Percentiles rank a stretch among this genome's conserved stretches.
Evolutionary conservation across 2,329 filamentous ascomycete species (phyloP).

Genomic region (Aureobasidium subglaciale): DNA sequence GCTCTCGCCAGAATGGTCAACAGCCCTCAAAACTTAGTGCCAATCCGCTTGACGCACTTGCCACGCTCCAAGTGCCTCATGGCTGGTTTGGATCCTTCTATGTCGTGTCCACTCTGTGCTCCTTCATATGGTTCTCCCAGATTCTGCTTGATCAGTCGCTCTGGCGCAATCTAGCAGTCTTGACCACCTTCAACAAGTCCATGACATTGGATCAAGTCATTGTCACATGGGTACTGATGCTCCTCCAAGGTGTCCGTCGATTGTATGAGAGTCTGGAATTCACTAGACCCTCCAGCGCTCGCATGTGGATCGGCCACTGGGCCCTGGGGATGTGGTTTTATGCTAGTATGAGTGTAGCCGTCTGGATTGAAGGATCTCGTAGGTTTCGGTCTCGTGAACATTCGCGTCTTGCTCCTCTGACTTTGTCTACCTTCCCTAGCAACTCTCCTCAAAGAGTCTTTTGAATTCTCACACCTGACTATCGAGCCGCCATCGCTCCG

Average conservation of each 20-base stretch:
- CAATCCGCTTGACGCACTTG: constrained; percentile 38
- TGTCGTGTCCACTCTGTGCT: constrained; percentile 59
- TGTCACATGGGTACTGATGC: constrained; percentile 65
- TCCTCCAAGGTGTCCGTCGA: constrained; percentile 66
- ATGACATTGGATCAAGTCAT: constrained; percentile 58
- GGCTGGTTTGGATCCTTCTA: constrained; percentile 90
- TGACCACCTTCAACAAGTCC: constrained; percentile 26
- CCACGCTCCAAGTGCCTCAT: constrained; percentile 65
- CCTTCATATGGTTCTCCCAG: constrained; percentile 67
- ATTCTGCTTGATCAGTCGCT: constrained; percentile 48
- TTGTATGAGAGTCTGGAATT: constrained; percentile 67
- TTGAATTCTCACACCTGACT: constrained; percentile 31
- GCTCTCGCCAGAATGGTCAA: constrained; percentile 38
- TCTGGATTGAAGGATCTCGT: constrained; percentile 82
- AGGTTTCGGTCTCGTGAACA: constrained; percentile 26
- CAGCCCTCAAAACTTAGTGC: neutral
- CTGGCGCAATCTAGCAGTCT: constrained; percentile 43
- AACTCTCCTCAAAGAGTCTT: constrained; percentile 28
- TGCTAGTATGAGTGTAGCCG: constrained; percentile 59
- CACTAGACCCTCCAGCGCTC: constrained; percentile 59
- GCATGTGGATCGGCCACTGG: constrained; percentile 85
- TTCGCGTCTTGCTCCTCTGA: constrained; percentile 13
- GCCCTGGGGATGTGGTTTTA: constrained; percentile 73
- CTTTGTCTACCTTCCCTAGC: constrained; percentile 17
- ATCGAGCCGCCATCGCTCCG: constrained; percentile 42